phyloP scores from a whole-genome alignment of 805 yeast genomes.

The Saccharomycopsis amapae region DNA sequence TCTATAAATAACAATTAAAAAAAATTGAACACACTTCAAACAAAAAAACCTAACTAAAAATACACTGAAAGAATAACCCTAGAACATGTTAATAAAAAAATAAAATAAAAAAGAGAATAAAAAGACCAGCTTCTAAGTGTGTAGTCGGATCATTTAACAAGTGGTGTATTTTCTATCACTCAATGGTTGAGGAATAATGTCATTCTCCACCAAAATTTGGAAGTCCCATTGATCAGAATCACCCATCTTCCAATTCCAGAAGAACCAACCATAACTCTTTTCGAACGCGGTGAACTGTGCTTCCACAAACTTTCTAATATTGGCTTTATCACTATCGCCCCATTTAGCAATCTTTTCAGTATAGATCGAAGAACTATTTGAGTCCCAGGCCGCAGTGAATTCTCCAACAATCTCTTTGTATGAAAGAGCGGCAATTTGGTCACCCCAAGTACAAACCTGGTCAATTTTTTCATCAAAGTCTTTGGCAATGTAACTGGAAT shows the following conservation, averaged over 20 bases:
- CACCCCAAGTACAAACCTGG: conserved; percentile 22
- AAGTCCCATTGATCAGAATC: conserved; percentile 63
- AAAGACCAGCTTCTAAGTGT: background rate
- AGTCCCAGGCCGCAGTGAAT: conserved; percentile 22
- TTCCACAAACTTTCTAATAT: conserved; percentile 50
- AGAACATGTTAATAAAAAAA: background rate
- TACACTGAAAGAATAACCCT: background rate
- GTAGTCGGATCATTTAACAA: conserved; percentile 6
- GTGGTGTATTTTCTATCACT: conserved; percentile 37
- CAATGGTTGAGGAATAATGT: conserved; percentile 58
- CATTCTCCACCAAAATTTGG: conserved; percentile 39
- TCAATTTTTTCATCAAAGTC: conserved; percentile 19
- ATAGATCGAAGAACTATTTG: conserved; percentile 15
- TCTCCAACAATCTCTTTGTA: conserved; percentile 20
- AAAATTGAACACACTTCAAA: background rate
- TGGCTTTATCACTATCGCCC: conserved; percentile 34
- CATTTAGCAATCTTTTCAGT: conserved; percentile 35
- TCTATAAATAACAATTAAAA: no score
- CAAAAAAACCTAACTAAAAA: background rate
- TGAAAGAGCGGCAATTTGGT: conserved; percentile 14
- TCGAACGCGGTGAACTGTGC: conserved; percentile 51
- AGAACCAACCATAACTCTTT: conserved; percentile 51
- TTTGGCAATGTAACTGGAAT: conserved; percentile 11
- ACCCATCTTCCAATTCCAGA: conserved; percentile 70
- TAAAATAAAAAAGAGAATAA: background rate